Evolutionary conservation across 2,329 filamentous ascomycete species (phyloP).

Genomic region (Huntiella decipiens): DNA sequence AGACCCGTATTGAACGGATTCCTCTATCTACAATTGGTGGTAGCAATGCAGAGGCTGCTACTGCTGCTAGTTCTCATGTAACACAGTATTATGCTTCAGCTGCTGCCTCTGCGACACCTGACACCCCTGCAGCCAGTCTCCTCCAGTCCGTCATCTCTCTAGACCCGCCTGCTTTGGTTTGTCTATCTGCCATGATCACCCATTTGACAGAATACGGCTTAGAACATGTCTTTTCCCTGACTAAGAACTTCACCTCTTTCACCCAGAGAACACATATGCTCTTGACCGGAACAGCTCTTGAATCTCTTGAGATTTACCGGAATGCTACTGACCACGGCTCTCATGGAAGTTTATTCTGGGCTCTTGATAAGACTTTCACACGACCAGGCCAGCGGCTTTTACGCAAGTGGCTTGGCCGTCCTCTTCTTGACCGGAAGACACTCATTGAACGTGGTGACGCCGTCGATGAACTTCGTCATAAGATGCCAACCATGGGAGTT

Average conservation of each 20-base stretch:
- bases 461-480: conserved; percentile 66
- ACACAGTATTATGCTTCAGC: conserved; percentile 84
- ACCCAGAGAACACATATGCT: conserved; percentile 90
- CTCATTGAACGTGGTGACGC: conserved; percentile 67
- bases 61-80: conserved; percentile 54
- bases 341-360: conserved; percentile 88
- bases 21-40: neutral
- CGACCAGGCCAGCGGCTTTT: conserved; percentile 74
- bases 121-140: conserved; percentile 38
- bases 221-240: conserved; percentile 87
- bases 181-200: conserved; percentile 88
- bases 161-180: conserved; percentile 72
- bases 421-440: conserved; percentile 54
- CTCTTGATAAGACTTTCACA: conserved; percentile 78
- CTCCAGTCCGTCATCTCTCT: conserved; percentile 75
- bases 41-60: neutral
- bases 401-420: conserved; percentile 86
- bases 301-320: conserved; percentile 85
- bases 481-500: conserved; percentile 44
- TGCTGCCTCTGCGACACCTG: conserved; percentile 37
- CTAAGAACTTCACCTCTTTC: conserved; percentile 93
- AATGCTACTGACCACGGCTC: conserved; percentile 76
- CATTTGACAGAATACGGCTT: conserved; percentile 83
- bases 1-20: conserved; percentile 66
- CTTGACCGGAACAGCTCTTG: conserved; percentile 82